Percentiles rank a stretch among this genome's conserved stretches.
Evolutionary conservation across 2,329 filamentous ascomycete genomes (phyloP).

Genomic region (Beauveria sp.): DNA sequence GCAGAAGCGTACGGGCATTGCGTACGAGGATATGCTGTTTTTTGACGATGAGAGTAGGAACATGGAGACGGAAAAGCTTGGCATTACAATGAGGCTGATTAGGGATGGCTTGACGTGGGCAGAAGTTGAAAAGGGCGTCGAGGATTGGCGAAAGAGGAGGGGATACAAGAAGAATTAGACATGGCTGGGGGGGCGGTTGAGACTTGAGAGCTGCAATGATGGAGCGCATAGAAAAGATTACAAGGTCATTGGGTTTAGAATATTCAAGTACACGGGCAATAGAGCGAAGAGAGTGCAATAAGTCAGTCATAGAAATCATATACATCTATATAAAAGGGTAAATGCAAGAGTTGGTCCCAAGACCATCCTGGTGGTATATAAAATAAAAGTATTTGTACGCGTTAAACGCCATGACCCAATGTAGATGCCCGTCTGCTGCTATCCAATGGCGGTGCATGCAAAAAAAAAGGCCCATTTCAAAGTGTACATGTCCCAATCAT

Average conservation of each 20-base stretch:
- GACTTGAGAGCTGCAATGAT: background rate
- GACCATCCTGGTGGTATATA: constrained; percentile 8
- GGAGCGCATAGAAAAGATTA: background rate
- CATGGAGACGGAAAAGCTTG: constrained; percentile 68
- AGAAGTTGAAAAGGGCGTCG: constrained; percentile 73
- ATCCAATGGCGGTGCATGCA: background rate
- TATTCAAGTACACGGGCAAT: background rate
- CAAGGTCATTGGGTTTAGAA: background rate
- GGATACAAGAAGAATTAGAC: constrained; percentile 28
- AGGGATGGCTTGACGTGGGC: constrained; percentile 69
- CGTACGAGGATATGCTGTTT: constrained; percentile 82
- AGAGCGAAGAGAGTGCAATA: background rate
- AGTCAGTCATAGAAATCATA: background rate
- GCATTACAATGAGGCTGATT: constrained; percentile 79
- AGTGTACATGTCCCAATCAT: background rate
- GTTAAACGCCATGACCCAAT: background rate
- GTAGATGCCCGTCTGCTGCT: background rate
- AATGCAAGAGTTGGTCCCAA: background rate
- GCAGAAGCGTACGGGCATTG: constrained; percentile 60
- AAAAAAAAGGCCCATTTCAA: background rate
- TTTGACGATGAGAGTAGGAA: constrained; percentile 92
- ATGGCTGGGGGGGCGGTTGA: too few species aligned
- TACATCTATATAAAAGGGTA: background rate
- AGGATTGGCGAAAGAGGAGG: constrained; percentile 70
- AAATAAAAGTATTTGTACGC: background rate